A percentile compares a stretch with the other conserved stretches of the same genome.
These are phyloP conservation scores for Triticum turgidum DNA, from an alignment of 176 grass and related monocot species.

Conservation along the genomic window DNA sequence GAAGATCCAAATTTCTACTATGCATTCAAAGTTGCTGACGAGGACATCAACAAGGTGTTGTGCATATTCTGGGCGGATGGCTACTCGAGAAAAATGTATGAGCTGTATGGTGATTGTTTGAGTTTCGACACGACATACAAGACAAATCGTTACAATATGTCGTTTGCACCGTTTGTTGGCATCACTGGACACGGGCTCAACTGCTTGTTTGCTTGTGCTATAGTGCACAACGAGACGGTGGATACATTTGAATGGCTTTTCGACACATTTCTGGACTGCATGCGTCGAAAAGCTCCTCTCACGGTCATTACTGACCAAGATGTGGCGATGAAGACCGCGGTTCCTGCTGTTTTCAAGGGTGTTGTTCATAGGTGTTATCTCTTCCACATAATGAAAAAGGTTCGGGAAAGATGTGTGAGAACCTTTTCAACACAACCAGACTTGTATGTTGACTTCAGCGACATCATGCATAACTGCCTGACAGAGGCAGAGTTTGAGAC, in stretches of 20 bases:
- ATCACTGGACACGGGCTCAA: background rate
- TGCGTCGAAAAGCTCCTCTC: background rate
- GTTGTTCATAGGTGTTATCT: background rate
- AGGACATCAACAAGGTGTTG: background rate
- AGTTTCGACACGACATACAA: background rate
- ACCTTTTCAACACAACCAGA: background rate
- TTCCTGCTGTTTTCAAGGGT: background rate
- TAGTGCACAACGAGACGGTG: background rate
- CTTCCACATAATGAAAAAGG: background rate
- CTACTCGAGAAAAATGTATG: background rate
- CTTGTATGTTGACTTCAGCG: background rate
- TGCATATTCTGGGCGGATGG: background rate
- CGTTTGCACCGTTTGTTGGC: background rate
- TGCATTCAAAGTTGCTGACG: background rate
- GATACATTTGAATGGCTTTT: background rate
- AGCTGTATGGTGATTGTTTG: background rate
- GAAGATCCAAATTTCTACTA: background rate
- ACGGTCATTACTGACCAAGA: background rate
- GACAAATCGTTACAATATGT: background rate
- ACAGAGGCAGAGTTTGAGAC: background rate
- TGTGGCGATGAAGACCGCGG: fast-evolving
- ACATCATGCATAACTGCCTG: background rate
- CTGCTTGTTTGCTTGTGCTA: background rate
- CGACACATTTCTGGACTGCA: background rate
- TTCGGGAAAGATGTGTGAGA: background rate